Evolutionary conservation across 2,329 filamentous ascomycete genomes (phyloP), one percentile per base, ranked within the genome.

Genomic region (Diaporthe helianthi): DNA sequence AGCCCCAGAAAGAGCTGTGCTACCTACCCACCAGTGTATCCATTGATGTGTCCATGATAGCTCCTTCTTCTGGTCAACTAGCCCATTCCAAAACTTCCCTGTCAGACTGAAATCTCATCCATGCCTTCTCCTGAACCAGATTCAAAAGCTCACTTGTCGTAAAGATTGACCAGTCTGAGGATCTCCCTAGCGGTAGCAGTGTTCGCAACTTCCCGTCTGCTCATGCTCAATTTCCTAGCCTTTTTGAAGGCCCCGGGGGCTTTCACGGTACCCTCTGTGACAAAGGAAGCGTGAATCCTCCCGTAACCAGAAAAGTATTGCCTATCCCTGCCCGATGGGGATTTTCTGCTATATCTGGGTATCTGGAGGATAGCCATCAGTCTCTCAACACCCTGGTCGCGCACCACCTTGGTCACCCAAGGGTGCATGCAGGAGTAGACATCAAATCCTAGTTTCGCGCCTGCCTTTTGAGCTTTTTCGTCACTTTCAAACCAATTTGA

Each of bases 331-430:
- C n/a, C n/a, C n/a, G n/a, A n/a, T n/a, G n/a, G n/a, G n/a, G n/a
- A n/a, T n/a, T n/a, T n/a, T n/a, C n/a, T n/a, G n/a, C n/a, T n/a
- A n/a, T 60, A 4, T 8, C 38, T 29, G 1, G 17, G 15, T 13
- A 46, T 46, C 1, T 2, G 4, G 17, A 60, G 24, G 4, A 60
- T 22, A 2, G 7, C 1, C 55, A 46, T 46, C 10, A 60, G 4
- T 19, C 15, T 46, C 15, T 60, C 38, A 1, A 46, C 8, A 7
- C 55, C 55, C 10, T 31, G 19, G 8, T 60, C 12, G 4, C 3
- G 55, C 26, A 46, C 38, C 10, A 60, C 38, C 55, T 60, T 17
- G 19, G 55, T 60, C 26, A 60, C 38, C 55, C 55, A 60, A 24
- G 55, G 55, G 19, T 46, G 12, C 55, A 60, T 60, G 55, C 55